Percentiles rank a stretch among this genome's conserved stretches.
Evolutionary conservation across 2,329 filamentous ascomycete genomes (phyloP).

Genomic region (Botryosphaeria dothidea): DNA sequence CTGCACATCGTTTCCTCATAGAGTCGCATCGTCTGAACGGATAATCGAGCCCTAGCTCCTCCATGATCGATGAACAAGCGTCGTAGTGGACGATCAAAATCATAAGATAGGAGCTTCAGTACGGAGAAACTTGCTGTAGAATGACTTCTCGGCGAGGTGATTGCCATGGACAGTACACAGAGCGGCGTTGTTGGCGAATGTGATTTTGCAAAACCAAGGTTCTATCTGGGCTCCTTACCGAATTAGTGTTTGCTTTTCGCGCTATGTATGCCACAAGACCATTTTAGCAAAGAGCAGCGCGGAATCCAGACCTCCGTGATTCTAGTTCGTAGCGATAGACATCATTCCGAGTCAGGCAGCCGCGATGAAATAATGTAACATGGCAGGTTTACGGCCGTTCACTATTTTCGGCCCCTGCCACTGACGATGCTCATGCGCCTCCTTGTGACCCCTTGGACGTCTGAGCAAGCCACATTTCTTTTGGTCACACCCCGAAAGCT

Average conservation of each 20-base stretch:
- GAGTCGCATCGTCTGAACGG: not conserved
- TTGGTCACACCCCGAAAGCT: not conserved
- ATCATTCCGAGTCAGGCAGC: not conserved
- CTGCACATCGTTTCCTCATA: not conserved
- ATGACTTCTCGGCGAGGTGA: too few species aligned
- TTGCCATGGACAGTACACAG: too few species aligned
- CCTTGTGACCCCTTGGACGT: not conserved
- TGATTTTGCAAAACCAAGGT: not conserved
- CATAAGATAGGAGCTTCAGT: too few species aligned
- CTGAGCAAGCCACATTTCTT: not conserved
- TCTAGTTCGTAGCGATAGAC: not conserved
- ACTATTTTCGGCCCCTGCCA: not conserved
- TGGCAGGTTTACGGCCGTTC: constrained; percentile 15
- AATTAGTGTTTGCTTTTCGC: not conserved
- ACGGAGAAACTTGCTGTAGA: too few species aligned
- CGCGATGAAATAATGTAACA: not conserved
- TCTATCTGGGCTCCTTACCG: not conserved
- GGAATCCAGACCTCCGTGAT: not conserved
- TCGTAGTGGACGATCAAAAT: too few species aligned
- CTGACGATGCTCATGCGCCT: not conserved
- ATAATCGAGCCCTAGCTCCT: too few species aligned
- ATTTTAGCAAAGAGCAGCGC: not conserved
- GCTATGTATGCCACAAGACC: not conserved
- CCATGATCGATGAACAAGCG: too few species aligned
- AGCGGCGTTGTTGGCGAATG: too few species aligned